Percentiles rank a stretch among this genome's conserved stretches.
These are phyloP conservation scores for Cryphonectria nitschkei DNA, from an alignment of 2,329 filamentous ascomycete genomes.

Conservation along the genomic window DNA sequence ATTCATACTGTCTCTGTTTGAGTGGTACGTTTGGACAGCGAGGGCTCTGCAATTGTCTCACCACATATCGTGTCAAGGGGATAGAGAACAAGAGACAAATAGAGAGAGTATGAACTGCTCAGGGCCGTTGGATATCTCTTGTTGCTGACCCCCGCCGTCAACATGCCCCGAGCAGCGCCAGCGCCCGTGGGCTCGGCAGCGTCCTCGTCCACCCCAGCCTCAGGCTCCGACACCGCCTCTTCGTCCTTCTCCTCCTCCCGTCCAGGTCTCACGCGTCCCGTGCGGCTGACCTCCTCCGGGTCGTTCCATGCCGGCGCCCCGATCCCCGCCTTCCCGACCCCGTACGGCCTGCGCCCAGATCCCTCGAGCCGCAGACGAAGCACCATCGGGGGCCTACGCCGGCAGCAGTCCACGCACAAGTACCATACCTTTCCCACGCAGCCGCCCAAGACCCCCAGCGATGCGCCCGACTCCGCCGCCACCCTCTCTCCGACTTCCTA, in stretches of 20 bases:
- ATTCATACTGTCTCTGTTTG: not conserved
- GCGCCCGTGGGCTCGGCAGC: constrained; percentile 12
- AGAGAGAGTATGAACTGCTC: constrained; percentile 23
- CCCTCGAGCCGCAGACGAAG: constrained; percentile 19
- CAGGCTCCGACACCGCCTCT: not conserved
- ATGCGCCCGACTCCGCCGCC: constrained; percentile 43
- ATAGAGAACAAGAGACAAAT: not conserved
- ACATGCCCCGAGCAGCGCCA: constrained; percentile 22
- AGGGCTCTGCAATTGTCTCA: not conserved
- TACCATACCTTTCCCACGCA: constrained; percentile 83
- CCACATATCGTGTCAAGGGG: not conserved
- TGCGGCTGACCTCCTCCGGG: constrained; percentile 42
- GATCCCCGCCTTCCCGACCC: constrained; percentile 43
- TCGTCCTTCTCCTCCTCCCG: constrained; percentile 15
- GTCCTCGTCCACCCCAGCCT: constrained; percentile 10
- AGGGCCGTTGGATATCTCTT: constrained; percentile 8
- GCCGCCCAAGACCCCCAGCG: constrained; percentile 69
- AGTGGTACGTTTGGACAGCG: not conserved
- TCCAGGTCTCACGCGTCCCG: constrained; percentile 20
- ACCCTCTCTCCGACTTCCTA: constrained; percentile 35
- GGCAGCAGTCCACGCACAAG: constrained; percentile 53
- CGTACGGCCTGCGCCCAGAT: constrained; percentile 32
- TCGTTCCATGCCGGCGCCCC: constrained; percentile 58
- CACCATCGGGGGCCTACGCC: constrained; percentile 37
- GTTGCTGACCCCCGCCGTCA: not conserved